Conservation (phyloP, 148 eudicot species). For the Gaultheria prostrata region DNA sequence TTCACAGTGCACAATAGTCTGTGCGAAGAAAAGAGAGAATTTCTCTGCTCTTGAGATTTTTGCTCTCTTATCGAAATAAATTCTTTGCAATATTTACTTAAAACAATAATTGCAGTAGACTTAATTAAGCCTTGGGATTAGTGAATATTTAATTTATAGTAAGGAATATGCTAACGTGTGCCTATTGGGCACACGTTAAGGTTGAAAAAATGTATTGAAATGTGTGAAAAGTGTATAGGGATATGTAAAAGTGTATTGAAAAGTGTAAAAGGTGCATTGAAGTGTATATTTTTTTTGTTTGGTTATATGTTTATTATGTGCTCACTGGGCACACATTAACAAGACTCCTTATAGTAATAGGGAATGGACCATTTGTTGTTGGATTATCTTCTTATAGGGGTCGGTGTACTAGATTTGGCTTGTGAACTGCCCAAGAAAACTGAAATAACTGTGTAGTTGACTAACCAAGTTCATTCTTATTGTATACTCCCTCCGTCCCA, state of each 20-base stretch:
- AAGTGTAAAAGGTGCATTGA: no score
- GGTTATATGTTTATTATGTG: no score
- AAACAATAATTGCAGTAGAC: neutral
- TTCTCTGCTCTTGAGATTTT: neutral
- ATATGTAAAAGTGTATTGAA: no score
- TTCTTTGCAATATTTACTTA: neutral
- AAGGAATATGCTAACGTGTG: no score
- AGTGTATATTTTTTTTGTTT: no score
- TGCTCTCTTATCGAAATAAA: neutral
- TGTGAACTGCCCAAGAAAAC: slow-evolving; percentile 36
- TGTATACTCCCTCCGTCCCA: no score
- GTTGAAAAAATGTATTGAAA: no score
- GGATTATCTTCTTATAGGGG: slow-evolving; percentile 23
- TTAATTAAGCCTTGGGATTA: neutral
- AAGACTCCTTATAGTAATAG: no score
- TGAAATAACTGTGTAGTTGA: slow-evolving; percentile 21
- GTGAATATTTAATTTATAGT: neutral
- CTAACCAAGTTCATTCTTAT: neutral
- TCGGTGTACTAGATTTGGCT: slow-evolving; percentile 19
- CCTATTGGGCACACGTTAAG: no score
- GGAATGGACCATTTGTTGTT: neutral
- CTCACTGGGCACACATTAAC: no score
- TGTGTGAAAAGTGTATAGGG: no score
- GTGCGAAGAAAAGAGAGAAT: neutral
- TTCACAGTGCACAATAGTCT: neutral